Conservation (phyloP, 352 stramenopile species). For the Globisporangium paroecandrum region DNA sequence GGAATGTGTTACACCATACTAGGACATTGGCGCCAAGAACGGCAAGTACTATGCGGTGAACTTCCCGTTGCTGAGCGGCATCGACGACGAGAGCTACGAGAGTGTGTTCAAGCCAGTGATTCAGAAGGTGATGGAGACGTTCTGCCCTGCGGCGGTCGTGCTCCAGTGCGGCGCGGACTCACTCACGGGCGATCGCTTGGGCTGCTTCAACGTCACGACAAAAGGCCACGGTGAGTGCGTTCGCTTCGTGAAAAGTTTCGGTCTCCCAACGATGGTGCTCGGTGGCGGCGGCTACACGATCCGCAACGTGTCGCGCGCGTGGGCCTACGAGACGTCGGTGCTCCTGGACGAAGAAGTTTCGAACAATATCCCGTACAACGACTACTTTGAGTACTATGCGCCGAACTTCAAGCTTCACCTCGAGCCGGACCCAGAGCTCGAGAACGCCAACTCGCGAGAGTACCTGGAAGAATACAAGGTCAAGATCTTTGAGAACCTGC, state of each 20-base stretch:
- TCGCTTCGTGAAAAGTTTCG: constrained; percentile 95
- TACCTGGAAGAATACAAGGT: constrained; percentile 85
- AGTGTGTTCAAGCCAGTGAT: constrained; percentile 93
- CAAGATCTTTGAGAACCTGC: constrained; percentile 85
- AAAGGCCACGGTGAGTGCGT: constrained; percentile 97
- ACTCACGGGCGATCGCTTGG: constrained; percentile 95
- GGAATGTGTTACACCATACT: background rate
- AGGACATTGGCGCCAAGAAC: constrained; percentile 76
- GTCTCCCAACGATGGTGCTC: constrained; percentile 95
- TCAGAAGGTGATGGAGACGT: constrained; percentile 97
- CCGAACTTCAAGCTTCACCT: constrained; percentile 85
- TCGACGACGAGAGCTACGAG: constrained; percentile 97
- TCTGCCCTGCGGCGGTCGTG: constrained; percentile 93
- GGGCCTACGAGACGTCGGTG: constrained; percentile 96
- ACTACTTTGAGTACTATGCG: constrained; percentile 99
- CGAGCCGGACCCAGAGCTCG: constrained; percentile 67
- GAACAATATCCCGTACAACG: constrained; percentile 98
- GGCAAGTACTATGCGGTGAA: constrained; percentile 99
- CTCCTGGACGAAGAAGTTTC: constrained; percentile 88
- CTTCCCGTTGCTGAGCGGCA: constrained; percentile 97
- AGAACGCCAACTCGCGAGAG: constrained; percentile 81
- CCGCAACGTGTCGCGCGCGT: constrained; percentile 94
- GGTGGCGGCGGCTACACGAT: constrained; percentile 98
- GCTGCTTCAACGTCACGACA: constrained; percentile 98
- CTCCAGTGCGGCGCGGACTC: constrained; percentile 98